Percentiles rank a stretch among this genome's conserved stretches.
These are phyloP conservation scores for Pseudogymnoascus sp. DNA, from an alignment of 2,329 filamentous ascomycete species.

Conservation along the genomic window DNA sequence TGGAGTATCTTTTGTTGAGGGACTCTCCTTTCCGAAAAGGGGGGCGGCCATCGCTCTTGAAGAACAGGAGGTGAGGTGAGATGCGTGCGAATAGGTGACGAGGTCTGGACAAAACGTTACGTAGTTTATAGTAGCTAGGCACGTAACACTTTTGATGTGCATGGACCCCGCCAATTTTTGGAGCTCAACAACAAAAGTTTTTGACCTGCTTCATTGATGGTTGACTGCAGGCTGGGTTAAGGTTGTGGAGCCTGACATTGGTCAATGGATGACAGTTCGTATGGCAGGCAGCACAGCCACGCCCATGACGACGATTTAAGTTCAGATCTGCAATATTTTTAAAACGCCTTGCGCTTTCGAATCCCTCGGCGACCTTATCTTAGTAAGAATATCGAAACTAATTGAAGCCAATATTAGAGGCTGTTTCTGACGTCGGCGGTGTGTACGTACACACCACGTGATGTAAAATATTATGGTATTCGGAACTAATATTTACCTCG, in stretches of 20 bases:
- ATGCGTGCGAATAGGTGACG: constrained; percentile 1
- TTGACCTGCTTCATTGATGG: neutral
- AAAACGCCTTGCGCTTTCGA: neutral
- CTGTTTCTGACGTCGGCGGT: neutral
- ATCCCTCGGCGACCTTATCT: neutral
- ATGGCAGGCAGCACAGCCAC: neutral
- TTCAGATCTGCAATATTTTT: neutral
- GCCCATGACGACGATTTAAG: neutral
- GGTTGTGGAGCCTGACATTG: neutral
- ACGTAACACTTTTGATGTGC: neutral
- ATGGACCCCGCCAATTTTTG: neutral
- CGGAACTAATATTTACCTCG: neutral
- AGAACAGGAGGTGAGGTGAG: neutral
- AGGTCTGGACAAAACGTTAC: neutral
- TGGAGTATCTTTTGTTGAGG: neutral
- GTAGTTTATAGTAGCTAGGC: constrained; percentile 3
- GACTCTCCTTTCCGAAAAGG: neutral
- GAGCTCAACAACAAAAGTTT: neutral
- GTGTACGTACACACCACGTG: neutral
- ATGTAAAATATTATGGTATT: neutral
- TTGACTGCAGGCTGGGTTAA: neutral
- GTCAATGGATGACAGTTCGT: neutral
- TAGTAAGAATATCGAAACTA: neutral
- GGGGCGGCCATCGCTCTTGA: neutral
- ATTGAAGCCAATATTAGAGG: neutral